Percentiles rank a stretch among this genome's conserved stretches.
phyloP scores from a whole-genome alignment of 2,329 filamentous ascomycete genomes.

The Diaporthe eres region DNA sequence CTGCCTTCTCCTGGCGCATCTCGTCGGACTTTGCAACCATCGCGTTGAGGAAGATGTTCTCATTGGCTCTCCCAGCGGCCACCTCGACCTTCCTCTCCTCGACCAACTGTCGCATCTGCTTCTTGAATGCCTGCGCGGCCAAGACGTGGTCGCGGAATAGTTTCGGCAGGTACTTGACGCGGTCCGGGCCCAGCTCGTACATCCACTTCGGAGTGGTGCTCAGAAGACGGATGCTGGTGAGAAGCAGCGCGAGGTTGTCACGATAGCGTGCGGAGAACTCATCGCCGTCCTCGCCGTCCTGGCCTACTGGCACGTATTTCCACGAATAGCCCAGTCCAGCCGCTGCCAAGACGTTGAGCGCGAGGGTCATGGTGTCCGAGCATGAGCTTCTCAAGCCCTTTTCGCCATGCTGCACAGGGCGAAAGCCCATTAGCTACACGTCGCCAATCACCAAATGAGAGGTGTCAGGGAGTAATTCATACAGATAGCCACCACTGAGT shows the following conservation, averaged over 20 bases:
- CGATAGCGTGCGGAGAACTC: slow-evolving; percentile 25
- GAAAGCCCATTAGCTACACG: no score
- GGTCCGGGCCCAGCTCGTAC: not conserved
- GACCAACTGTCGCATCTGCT: slow-evolving; percentile 20
- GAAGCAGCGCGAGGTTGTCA: slow-evolving; percentile 3
- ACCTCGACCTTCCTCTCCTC: slow-evolving; percentile 13
- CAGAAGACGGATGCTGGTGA: slow-evolving; percentile 9
- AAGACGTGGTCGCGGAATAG: slow-evolving; percentile 6
- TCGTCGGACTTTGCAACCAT: slow-evolving; percentile 28
- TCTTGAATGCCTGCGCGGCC: not conserved
- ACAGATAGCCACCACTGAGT: slow-evolving; percentile 21
- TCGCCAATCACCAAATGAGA: accelerated
- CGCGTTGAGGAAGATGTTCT: slow-evolving; percentile 27
- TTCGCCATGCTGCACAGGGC: not conserved
- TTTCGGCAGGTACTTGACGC: not conserved
- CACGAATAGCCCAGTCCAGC: slow-evolving; percentile 19
- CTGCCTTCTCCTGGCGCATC: not conserved
- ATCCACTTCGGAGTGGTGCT: slow-evolving; percentile 3
- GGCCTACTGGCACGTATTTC: slow-evolving; percentile 18
- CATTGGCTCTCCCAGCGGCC: not conserved
- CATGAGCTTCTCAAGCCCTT: not conserved
- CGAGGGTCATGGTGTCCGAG: slow-evolving; percentile 29
- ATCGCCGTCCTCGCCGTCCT: not conserved
- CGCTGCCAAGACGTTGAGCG: slow-evolving; percentile 27
- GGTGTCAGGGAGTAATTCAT: not conserved